phyloP scores from a whole-genome alignment of 2,329 filamentous ascomycete genomes.

The Alternaria triticina region DNA sequence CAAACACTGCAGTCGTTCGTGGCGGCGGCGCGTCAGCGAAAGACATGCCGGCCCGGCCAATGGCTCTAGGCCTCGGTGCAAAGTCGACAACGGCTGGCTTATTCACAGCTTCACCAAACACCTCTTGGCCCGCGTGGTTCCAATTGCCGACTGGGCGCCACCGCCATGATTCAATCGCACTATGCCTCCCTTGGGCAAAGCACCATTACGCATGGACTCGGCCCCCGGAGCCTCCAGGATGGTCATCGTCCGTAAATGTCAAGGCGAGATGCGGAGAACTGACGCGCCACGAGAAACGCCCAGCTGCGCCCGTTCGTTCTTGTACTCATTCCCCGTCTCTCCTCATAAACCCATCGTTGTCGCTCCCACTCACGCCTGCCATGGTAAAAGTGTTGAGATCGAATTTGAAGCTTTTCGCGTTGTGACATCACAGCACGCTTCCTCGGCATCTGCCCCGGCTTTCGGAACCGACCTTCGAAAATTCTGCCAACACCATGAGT shows the following conservation, averaged over 20 bases:
- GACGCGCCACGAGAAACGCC: constrained; percentile 14
- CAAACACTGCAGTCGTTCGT: constrained; percentile 1
- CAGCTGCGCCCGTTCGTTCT: constrained; percentile 8
- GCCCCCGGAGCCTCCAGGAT: constrained; percentile 15
- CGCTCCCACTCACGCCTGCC: constrained; percentile 15
- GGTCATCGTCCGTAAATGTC: constrained; percentile 25
- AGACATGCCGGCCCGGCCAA: background rate
- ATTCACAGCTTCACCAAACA: background rate
- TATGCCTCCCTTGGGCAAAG: constrained; percentile 22
- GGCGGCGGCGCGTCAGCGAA: background rate
- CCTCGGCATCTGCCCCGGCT: constrained; percentile 22
- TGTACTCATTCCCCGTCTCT: constrained; percentile 1
- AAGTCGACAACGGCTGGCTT: constrained; percentile 11
- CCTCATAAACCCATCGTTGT: constrained; percentile 5
- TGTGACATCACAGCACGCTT: constrained; percentile 31
- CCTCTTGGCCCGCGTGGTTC: constrained; percentile 5
- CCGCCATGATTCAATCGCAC: constrained; percentile 18
- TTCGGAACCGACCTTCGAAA: constrained; percentile 16
- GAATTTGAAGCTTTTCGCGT: constrained; percentile 17
- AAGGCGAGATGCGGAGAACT: constrained; percentile 39
- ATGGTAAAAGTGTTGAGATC: constrained; percentile 26
- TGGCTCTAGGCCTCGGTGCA: constrained; percentile 1
- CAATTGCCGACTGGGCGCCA: constrained; percentile 15
- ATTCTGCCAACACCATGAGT: constrained; percentile 27
- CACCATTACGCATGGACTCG: constrained; percentile 21